A percentile compares a stretch with the other conserved stretches of the same genome.
Conservation (phyloP, 1,139 yeast genomes). For the Zygosaccharomyces sapae region DNA sequence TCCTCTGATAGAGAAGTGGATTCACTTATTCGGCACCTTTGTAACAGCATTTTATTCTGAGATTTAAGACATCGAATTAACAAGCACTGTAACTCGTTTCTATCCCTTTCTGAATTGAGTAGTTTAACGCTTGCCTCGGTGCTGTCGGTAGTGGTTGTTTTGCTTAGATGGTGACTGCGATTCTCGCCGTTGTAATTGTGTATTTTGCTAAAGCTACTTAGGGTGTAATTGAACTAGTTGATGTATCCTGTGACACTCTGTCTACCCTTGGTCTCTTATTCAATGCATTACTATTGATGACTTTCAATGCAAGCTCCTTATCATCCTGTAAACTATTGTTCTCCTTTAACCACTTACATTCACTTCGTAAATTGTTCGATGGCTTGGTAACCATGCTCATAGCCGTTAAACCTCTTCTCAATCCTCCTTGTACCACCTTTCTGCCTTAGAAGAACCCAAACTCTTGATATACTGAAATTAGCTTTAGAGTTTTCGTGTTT, state of each 20-base stretch:
- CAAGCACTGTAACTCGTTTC: constrained; percentile 15
- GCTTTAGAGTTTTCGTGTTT: constrained; percentile 5
- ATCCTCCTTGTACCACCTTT: not conserved
- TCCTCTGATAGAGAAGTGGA: constrained; percentile 36
- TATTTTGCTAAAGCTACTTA: not conserved
- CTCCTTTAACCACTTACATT: constrained; percentile 34
- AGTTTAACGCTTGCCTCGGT: not conserved
- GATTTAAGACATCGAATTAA: constrained; percentile 21
- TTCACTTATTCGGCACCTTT: constrained; percentile 31
- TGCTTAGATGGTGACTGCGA: not conserved
- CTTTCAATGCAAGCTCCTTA: constrained; percentile 17
- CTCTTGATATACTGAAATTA: not conserved
- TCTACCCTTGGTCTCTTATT: constrained; percentile 12
- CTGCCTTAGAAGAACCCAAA: too few relatives aligned
- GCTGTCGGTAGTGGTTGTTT: not conserved
- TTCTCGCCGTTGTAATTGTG: not conserved
- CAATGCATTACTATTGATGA: constrained; percentile 17
- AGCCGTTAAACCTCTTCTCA: not conserved
- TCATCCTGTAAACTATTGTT: constrained; percentile 20
- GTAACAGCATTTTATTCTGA: constrained; percentile 20
- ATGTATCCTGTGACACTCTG: not conserved
- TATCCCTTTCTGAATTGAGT: not conserved
- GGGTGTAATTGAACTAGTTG: not conserved
- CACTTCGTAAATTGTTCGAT: constrained; percentile 32
- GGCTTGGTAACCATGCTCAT: constrained; percentile 28